A percentile compares a stretch with the other conserved stretches of the same genome.
Conservation (phyloP, 129 eudicot species). For the Dittrichia graveolens region DNA sequence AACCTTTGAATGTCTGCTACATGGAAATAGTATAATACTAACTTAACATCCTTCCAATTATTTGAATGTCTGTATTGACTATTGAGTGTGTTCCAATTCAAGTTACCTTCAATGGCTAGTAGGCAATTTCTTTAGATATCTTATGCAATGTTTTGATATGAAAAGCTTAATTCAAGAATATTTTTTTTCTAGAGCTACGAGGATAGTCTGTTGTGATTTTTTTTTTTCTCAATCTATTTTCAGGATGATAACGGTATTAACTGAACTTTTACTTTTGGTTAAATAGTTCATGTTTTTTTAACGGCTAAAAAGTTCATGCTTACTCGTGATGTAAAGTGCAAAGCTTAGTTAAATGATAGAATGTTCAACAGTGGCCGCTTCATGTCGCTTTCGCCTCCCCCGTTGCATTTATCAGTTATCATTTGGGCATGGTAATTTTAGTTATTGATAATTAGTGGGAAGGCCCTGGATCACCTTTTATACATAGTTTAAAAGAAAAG, state of each 20-base stretch:
- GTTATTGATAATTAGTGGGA: constrained; percentile 9
- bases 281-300: too few relatives aligned
- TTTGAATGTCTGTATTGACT: neutral
- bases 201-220: neutral
- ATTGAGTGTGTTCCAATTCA: constrained; percentile 3
- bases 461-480: neutral
- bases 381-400: neutral
- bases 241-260: neutral
- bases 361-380: neutral
- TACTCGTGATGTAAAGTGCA: too few relatives aligned
- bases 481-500: too few relatives aligned
- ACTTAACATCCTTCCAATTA: neutral
- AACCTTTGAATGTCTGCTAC: too few relatives aligned
- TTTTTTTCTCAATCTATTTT: neutral
- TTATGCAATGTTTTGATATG: constrained; percentile 10
- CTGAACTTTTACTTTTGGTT: too few relatives aligned
- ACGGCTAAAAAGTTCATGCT: too few relatives aligned
- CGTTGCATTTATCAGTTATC: too few relatives aligned
- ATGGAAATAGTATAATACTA: neutral
- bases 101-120: neutral
- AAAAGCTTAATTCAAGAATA: constrained; percentile 11
- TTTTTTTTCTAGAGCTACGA: neutral
- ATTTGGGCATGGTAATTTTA: constrained; percentile 1
- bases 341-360: too few relatives aligned
- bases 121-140: constrained; percentile 15